Percentiles rank a stretch among this genome's conserved stretches.
phyloP scores from a whole-genome alignment of 495 filamentous ascomycete genomes.

The Xylaria palmicola region DNA sequence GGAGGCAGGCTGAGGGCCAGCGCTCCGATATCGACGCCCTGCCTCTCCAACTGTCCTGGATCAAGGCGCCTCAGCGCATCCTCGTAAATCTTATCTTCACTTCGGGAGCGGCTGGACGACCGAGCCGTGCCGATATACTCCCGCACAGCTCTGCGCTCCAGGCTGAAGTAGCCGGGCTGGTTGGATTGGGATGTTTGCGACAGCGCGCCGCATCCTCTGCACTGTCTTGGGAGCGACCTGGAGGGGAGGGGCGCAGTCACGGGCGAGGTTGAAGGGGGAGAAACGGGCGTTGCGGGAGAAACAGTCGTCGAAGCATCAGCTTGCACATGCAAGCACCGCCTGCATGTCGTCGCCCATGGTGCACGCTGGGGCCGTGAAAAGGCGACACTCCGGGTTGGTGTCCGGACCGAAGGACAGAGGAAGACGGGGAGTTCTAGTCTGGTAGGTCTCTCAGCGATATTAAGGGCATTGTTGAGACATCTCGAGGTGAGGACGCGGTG shows the following conservation, averaged over 20 bases:
- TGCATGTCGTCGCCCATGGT: constrained; percentile 22
- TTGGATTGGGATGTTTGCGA: constrained; percentile 68
- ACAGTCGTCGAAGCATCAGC: constrained; percentile 9
- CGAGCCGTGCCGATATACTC: constrained; percentile 38
- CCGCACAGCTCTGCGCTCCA: constrained; percentile 52
- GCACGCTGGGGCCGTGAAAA: constrained; percentile 14
- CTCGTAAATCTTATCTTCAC: constrained; percentile 37
- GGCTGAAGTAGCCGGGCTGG: constrained; percentile 74
- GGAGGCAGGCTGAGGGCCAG: constrained; percentile 24
- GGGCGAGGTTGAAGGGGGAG: not conserved
- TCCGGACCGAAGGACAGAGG: constrained; percentile 41
- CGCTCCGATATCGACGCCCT: constrained; percentile 41
- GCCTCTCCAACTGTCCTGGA: constrained; percentile 38
- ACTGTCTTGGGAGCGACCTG: constrained; percentile 56
- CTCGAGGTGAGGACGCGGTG: constrained; percentile 46
- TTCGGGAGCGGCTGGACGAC: constrained; percentile 21
- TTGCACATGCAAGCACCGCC: constrained; percentile 32
- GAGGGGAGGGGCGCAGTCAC: not conserved
- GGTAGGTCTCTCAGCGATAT: constrained; percentile 35
- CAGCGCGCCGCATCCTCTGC: constrained; percentile 86
- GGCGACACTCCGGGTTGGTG: constrained; percentile 15
- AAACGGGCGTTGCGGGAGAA: not conserved
- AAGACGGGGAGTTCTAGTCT: constrained; percentile 40
- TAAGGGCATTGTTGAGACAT: constrained; percentile 44
- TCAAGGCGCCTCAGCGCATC: constrained; percentile 41